phyloP scores from a whole-genome alignment of 2,329 filamentous ascomycete species.

The Colletotrichum plurivorum region DNA sequence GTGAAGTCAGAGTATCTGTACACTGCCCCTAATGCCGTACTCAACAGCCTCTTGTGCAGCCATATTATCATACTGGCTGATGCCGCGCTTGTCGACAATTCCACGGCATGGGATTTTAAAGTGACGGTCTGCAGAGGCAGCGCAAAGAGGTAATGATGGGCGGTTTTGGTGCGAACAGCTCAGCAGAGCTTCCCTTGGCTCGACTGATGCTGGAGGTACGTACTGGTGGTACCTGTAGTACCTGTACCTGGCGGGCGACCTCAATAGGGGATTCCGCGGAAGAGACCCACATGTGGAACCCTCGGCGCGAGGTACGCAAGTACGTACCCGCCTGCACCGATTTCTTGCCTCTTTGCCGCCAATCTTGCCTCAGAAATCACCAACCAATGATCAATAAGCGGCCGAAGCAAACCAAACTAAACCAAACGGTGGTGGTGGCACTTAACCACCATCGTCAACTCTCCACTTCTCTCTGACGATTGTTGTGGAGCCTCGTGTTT shows the following conservation, averaged over 20 bases:
- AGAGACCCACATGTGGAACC: conserved; percentile 11
- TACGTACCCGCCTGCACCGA: conserved; percentile 1
- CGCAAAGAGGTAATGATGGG: conserved; percentile 35
- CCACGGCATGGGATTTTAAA: background rate
- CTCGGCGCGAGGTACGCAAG: background rate
- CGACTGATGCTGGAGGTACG: conserved; percentile 7
- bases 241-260: background rate
- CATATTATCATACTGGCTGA: background rate
- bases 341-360: background rate
- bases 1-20: too few species aligned
- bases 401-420: too few species aligned
- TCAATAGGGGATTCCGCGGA: conserved; percentile 26
- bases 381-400: too few species aligned
- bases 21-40: too few species aligned
- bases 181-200: conserved; percentile 29
- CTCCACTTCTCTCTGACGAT: conserved; percentile 39
- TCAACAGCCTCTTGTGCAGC: background rate
- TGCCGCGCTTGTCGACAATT: too few species aligned
- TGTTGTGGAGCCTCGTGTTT: conserved; percentile 36
- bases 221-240: background rate
- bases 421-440: too few species aligned
- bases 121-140: conserved; percentile 14
- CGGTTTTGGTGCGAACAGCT: conserved; percentile 20
- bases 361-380: background rate
- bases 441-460: conserved; percentile 21